phyloP scores from a whole-genome alignment of 1,139 yeast species.

The Blastobotrys petasosporus region DNA sequence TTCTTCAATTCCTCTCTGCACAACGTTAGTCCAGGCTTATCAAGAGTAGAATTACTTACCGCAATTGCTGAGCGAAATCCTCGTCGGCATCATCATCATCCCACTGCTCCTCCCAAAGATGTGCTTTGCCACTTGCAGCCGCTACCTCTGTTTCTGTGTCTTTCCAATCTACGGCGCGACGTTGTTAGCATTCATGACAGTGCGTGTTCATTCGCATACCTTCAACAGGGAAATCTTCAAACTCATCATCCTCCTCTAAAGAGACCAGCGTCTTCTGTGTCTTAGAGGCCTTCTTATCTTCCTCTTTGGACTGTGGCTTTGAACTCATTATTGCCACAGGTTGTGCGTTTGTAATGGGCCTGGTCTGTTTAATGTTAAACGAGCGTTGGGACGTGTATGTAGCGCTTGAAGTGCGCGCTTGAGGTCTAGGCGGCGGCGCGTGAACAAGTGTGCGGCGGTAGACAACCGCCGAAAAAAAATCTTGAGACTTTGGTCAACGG shows the following conservation, averaged over 20 bases:
- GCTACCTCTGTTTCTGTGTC: constrained; percentile 42
- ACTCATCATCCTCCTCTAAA: constrained; percentile 88
- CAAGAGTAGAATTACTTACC: constrained; percentile 35
- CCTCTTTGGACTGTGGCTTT: constrained; percentile 1
- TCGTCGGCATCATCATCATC: constrained; percentile 83
- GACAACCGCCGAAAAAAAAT: constrained; percentile 7
- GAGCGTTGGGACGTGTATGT: too few species aligned
- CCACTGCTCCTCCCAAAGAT: constrained; percentile 95
- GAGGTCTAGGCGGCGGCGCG: too few species aligned
- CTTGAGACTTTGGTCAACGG: background rate
- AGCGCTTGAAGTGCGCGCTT: too few species aligned
- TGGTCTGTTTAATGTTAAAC: too few species aligned
- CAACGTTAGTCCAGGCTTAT: background rate
- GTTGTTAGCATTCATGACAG: background rate
- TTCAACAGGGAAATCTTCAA: constrained; percentile 90
- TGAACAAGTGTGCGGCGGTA: constrained; percentile 1
- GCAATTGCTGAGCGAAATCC: constrained; percentile 66
- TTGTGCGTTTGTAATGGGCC: too few species aligned
- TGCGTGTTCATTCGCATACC: constrained; percentile 40
- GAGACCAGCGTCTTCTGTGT: constrained; percentile 40
- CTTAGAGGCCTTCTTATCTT: constrained; percentile 11
- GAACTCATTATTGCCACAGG: too few species aligned
- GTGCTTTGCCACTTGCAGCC: constrained; percentile 31
- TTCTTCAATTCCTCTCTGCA: constrained; percentile 27
- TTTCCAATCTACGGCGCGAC: constrained; percentile 43